Conservation (phyloP, 2,329 filamentous ascomycete genomes). For the Trichoderma guizhouense region DNA sequence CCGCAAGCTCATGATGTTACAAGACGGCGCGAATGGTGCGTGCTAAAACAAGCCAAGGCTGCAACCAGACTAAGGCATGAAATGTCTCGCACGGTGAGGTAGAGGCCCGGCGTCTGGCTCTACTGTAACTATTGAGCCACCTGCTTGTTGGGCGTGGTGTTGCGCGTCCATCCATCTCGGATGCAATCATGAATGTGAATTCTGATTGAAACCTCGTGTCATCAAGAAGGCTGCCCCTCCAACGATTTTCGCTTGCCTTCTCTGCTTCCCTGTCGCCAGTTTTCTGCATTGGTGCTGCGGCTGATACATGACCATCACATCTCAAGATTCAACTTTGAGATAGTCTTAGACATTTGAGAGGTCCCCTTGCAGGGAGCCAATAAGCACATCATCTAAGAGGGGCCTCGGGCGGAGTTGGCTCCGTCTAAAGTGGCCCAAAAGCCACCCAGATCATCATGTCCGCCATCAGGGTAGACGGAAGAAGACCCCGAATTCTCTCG, state of each 20-base stretch:
- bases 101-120: background rate
- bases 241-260: background rate
- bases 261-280: background rate
- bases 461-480: background rate
- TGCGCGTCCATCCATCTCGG: background rate
- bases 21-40: background rate
- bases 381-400: conserved; percentile 3
- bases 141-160: background rate
- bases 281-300: background rate
- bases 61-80: background rate
- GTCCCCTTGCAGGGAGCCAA: conserved; percentile 6
- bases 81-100: background rate
- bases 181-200: background rate
- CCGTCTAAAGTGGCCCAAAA: background rate
- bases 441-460: background rate
- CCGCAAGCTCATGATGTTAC: background rate
- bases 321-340: conserved; percentile 2
- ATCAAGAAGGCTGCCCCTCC: background rate
- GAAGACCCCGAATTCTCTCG: background rate
- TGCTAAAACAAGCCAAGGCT: background rate
- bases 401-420: conserved; percentile 2
- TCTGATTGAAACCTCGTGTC: background rate
- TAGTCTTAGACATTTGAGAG: background rate
- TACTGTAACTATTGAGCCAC: background rate
- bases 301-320: background rate